Base-by-base conservation (phyloP, 257 asterid species). In the Apocynum venetum region DNA sequence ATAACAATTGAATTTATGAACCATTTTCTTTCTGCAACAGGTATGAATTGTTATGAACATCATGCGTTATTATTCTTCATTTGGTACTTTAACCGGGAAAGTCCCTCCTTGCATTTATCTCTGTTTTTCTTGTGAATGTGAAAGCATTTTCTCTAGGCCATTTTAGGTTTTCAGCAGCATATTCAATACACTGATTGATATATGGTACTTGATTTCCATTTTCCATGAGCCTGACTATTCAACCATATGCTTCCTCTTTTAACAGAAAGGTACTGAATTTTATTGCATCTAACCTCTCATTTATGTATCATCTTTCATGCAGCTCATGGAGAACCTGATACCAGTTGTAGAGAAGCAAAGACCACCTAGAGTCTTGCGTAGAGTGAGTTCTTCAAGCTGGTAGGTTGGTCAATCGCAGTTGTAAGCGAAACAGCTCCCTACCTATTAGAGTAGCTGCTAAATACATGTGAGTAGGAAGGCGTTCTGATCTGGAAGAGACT, bases 321-420 rank as follows among this genome's bases (percentile, higher is more conserved):
- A 91, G 97, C 93, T 91, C 2, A 88, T 89, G 96, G 91, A 92
- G 84, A 88, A 84, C 82, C 71, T 89, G 82, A 83, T 90, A 56
- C 97, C 97, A 36, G 91, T 88, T 0, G 81, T 67, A 20, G 95
- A 91, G 84, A 83, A 86, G 80, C 84, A 76, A 83, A 87, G 85
- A 72, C 92, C 93, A 46, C 92, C 86, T 0, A 87, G 82, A 83
- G 75, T 83, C 78, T 78, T 91, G 81, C 84, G 91, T 63, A 88
- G 93, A 72, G 82, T 81, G 59, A 80, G 53, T 6, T 91, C 96
- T 19, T 79, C 82, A 85, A 79, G 73, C 78, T 85, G 89, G 89
- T 87, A 83, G 81, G 77, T 40, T 74, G 70, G 46, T 76, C 60
- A 64, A 78, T 60, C 51, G 78, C 47, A 73, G 82, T 74, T 80